Base-by-base conservation (phyloP, 2,329 filamentous ascomycete genomes). In the Pestalotiopsis sp. region DNA sequence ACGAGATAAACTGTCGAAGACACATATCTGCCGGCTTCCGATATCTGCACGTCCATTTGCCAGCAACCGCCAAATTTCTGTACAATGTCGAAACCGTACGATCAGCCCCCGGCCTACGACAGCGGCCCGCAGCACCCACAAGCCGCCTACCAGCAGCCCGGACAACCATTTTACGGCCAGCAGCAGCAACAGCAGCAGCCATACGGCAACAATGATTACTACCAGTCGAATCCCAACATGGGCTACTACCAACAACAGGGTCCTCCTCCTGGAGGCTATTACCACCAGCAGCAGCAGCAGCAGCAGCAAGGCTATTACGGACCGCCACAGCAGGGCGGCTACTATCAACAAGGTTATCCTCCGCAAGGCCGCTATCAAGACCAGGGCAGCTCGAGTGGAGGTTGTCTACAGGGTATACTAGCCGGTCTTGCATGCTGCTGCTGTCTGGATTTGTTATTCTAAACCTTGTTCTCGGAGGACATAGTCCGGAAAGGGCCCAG, bases 361-460 rank as follows among this genome's bases (percentile, higher is more conserved):
- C 74, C 68, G 14, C 70, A 71, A 45, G 72, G 72, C 7, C 69
- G 74, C 38, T 76, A 79, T 70, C 71, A 75, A 72, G 73, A 77
- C 75, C 71, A 78, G 78, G 17, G 45, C 45, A 66, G 67, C 62
- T 69, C 68, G 58, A 65, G 68, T 14, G 67, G 68, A 64, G 69
- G 70, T 23, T 70, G 67, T 17, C 69, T 87, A 57, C 82, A 83
- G 41, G 85, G 83, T 57, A 75, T 87, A 66, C 73, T 88, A 17
- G 87, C 85, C 17, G 81, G 81, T 71, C 75, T 87, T 69, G 87
- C 87, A 1, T 89, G 86, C 76, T 89, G 87, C 76, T 89, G 87
- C 78, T 89, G 87, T 75, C 75, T 89, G 74, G 87, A 89, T 72
- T 72, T 80, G 25, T 75, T 89, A n/a, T 88, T 88, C 74, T 89